Conservation (phyloP, 2,329 filamentous ascomycete species). For the Zymoseptoria pseudotritici region DNA sequence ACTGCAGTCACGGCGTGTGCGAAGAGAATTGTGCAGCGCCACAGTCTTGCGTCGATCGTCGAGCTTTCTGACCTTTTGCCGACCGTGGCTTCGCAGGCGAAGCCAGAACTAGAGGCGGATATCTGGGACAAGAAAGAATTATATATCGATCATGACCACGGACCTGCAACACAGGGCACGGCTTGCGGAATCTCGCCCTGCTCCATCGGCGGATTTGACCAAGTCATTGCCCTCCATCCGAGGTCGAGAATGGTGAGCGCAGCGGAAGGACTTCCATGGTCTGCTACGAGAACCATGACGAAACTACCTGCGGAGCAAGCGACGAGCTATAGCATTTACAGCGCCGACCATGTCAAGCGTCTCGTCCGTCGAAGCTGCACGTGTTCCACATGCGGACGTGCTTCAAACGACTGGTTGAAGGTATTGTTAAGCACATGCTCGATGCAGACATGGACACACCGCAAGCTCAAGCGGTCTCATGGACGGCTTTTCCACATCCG, state of each 20-base stretch:
- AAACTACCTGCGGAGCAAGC: background rate
- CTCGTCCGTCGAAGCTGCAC: background rate
- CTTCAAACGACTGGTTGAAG: background rate
- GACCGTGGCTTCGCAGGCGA: background rate
- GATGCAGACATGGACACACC: too few species aligned
- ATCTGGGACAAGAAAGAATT: background rate
- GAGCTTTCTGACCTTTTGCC: background rate
- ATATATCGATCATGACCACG: background rate
- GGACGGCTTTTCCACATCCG: too few species aligned
- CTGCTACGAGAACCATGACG: background rate
- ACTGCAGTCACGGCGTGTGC: background rate
- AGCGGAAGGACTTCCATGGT: background rate
- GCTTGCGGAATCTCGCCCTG: background rate
- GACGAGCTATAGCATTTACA: background rate
- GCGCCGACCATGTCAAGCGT: background rate
- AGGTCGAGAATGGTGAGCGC: background rate
- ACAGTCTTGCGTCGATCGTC: background rate
- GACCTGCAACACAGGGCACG: background rate
- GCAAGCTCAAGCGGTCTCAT: too few species aligned
- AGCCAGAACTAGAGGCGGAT: background rate
- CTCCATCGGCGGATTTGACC: background rate
- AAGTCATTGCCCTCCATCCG: background rate
- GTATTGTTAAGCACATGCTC: background rate
- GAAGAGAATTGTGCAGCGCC: background rate
- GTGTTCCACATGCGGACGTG: background rate